Base-by-base conservation (phyloP, 495 filamentous ascomycete species). In the Pseudomonodictys pantanalensis region DNA sequence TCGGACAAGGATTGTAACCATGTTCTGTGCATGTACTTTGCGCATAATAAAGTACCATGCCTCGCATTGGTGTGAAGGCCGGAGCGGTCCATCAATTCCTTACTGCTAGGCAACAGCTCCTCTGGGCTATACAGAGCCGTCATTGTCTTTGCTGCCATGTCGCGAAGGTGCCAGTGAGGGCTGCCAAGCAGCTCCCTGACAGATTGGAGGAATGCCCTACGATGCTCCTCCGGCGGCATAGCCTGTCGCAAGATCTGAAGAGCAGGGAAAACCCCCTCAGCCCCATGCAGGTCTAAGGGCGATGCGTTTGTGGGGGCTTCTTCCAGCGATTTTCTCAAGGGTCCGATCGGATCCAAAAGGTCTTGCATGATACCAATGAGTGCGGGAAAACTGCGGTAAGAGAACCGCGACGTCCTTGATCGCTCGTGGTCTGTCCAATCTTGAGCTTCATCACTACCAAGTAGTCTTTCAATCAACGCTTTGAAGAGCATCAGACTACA, bases 401-500 rank as follows among this genome's bases (percentile, higher is more conserved):
- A 81, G 18, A 85, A 77, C 73, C 39, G 76, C 76, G 18, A 72
- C 50, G 15, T 70, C 52, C 53, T 82, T 3, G 18, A 52, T 29
- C 32, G 41, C 11, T 50, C 35, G 22, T 52, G 50, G 30, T 68
- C 66, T 29, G 61, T 62, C 51, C 66, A 67, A n/a, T 73, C 66
- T 41, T 76, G 81, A 64, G 78, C 78, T 53, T 86, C 83, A 23
- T 78, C 80, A 0, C 80, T 86, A 2, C 87, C 86, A 10, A 90
- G 80, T 51, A 97, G 78, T 22, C 84, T 82, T 54, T 88, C 89
- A 25, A 95, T 83, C 2, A 96, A 71, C 58, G 89, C 88, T 43
- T 91, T 83, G 66, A 97, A 84, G 5, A 98, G 81, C 77, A 97
- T 87, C 29, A 97, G 75, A 23, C 92, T 90, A 53, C 89, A 95